Base-by-base conservation (phyloP, 2,329 filamentous ascomycete species). In the Xylaria multiplex region DNA sequence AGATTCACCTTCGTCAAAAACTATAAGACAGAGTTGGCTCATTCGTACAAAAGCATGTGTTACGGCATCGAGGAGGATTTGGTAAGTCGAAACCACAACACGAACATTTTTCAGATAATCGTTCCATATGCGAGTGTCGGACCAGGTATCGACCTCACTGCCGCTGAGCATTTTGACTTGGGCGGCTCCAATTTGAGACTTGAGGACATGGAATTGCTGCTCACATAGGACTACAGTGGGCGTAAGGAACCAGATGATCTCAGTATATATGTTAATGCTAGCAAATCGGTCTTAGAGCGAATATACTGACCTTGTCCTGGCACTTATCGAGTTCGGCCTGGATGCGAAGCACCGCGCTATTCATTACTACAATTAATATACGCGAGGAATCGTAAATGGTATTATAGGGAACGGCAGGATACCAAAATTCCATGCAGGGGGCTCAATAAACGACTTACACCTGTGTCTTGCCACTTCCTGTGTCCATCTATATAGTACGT, bases 1-100 rank as follows among this genome's bases (percentile, higher is more conserved):
- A 48, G 24, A 68, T 79, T 60, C 75, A 90, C 92, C 92, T 87
- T 97, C 93, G 73, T 97, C 93, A 71, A 97, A 91, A 0, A 97
- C 85, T 16, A 96, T 79, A 4, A 97, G 81, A 5, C 89, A 83
- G 24, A 97, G 78, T 2, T 81, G 81, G 0, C 81, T 75, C 72
- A 96, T 85, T 1, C 76, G 82, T 1, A 97, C 85, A 75, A 96
- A 96, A 0, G 85, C 91, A 78, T 96, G 92, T 1, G 79, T 81
- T 46, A 96, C 81, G 2, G 92, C 92, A 77, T 96, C 91, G 2
- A 87, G 80, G 13, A 97, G 82, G 1, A 96, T 85, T 66, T 91
- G 89, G 66, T 90, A 89, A 0, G 93, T 96, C 0, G 91, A 93
- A 1, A 97, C 84, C 5, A 96, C 86, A n/a, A 96, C 83, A 1